phyloP scores from a whole-genome alignment of 345 rosid species.

The Lepidium didymum region DNA sequence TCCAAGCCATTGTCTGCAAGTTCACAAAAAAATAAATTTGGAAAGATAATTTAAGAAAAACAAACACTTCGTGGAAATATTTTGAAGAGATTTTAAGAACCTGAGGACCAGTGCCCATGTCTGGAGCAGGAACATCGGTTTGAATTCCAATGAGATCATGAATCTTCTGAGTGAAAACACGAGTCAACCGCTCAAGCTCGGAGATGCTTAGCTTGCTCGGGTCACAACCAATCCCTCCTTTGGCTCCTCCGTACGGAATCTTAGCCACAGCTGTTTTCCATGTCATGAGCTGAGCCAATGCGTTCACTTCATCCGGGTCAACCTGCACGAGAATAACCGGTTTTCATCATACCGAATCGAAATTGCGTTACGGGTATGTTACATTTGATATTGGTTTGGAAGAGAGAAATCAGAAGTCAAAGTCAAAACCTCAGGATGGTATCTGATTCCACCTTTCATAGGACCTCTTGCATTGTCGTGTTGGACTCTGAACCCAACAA shows the following conservation, averaged over 20 bases:
- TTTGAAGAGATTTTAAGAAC: slow-evolving; percentile 16
- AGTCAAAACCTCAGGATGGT: slow-evolving; percentile 36
- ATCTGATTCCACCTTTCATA: slow-evolving; percentile 48
- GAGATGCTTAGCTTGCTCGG: slow-evolving; percentile 38
- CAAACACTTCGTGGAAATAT: background rate
- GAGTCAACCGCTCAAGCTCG: slow-evolving; percentile 48
- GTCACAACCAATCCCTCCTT: slow-evolving; percentile 56
- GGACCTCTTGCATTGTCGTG: slow-evolving; percentile 94
- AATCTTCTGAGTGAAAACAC: slow-evolving; percentile 60
- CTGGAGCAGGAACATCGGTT: slow-evolving; percentile 62
- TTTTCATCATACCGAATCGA: background rate
- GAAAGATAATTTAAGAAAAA: background rate
- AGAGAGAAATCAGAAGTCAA: background rate
- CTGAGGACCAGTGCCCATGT: slow-evolving; percentile 64
- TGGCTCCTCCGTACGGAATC: slow-evolving; percentile 62
- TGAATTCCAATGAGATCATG: slow-evolving; percentile 40
- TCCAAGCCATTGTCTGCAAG: slow-evolving; percentile 60
- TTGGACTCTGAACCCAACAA: slow-evolving; percentile 81
- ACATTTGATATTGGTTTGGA: background rate
- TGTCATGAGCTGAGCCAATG: slow-evolving; percentile 61
- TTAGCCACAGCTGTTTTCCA: slow-evolving; percentile 61
- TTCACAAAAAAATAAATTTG: background rate
- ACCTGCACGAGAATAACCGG: slow-evolving; percentile 29
- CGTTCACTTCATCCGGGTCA: slow-evolving; percentile 58
- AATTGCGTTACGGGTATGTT: too few relatives aligned